A percentile compares a stretch with the other conserved stretches of the same genome.
These are phyloP conservation scores for Pisolithus albus DNA, from an alignment of 768 basidiomycete genomes.

Conservation along the genomic window DNA sequence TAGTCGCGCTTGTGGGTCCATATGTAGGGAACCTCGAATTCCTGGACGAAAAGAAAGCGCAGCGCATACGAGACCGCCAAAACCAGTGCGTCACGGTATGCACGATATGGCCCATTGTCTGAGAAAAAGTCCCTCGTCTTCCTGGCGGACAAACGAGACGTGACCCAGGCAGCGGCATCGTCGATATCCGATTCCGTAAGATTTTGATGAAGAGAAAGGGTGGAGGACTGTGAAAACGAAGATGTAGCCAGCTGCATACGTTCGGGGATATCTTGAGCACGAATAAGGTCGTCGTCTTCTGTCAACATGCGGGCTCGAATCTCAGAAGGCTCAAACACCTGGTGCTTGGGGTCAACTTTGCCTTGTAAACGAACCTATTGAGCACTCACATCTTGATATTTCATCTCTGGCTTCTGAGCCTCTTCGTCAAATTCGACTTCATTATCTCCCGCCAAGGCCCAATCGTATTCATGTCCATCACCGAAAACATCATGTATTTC, in stretches of 20 bases:
- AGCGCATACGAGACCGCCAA: conserved; percentile 75
- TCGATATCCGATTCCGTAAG: conserved; percentile 68
- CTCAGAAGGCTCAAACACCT: conserved; percentile 98
- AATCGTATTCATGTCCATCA: conserved; percentile 93
- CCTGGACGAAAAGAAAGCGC: conserved; percentile 75
- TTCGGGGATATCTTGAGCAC: conserved; percentile 86
- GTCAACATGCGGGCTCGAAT: conserved; percentile 85
- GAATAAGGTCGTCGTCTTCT: conserved; percentile 90
- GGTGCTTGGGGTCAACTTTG: conserved; percentile 7
- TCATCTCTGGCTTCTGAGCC: conserved; percentile 62
- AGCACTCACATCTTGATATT: conserved; percentile 68
- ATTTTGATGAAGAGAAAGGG: conserved; percentile 52
- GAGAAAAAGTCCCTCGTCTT: conserved; percentile 72
- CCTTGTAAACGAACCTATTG: conserved; percentile 2
- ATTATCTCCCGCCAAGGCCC: conserved; percentile 85
- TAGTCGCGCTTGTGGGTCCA: conserved; percentile 92
- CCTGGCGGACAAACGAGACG: conserved; percentile 62
- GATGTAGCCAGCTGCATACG: conserved; percentile 90
- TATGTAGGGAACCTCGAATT: conserved; percentile 92
- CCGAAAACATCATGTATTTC: conserved; percentile 97
- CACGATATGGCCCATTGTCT: conserved; percentile 50
- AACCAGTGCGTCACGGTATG: conserved; percentile 63
- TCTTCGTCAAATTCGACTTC: conserved; percentile 44
- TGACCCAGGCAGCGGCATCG: conserved; percentile 85
- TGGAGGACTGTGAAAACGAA: conserved; percentile 64